A percentile compares a stretch with the other conserved stretches of the same genome.
Evolutionary conservation across 345 rosid species (phyloP).

Genomic region (Alliaria petiolata): DNA sequence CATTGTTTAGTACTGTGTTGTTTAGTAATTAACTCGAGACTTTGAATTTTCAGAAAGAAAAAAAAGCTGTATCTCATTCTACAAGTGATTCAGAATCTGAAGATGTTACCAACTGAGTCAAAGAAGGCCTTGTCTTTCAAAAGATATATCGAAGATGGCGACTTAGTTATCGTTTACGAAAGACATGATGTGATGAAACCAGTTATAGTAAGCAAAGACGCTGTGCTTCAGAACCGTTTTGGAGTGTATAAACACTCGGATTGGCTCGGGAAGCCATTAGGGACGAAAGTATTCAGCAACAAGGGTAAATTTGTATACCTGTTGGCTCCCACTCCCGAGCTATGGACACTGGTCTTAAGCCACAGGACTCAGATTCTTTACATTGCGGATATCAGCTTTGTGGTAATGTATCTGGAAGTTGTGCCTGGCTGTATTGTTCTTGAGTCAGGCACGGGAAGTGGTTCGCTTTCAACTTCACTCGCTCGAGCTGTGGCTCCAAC

Average conservation of each 20-base stretch:
- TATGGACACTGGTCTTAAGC: conserved; percentile 91
- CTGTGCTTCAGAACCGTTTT: conserved; percentile 81
- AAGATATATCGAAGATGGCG: conserved; percentile 58
- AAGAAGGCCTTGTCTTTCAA: conserved; percentile 53
- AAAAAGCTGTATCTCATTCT: conserved; percentile 42
- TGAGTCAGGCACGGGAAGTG: conserved; percentile 95
- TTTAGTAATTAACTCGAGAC: background rate
- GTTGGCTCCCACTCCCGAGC: conserved; percentile 84
- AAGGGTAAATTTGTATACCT: conserved; percentile 81
- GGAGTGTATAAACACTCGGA: conserved; percentile 80
- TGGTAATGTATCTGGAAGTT: conserved; percentile 72
- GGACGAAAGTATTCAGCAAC: conserved; percentile 84
- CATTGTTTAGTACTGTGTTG: background rate
- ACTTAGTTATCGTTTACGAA: conserved; percentile 78
- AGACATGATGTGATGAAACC: conserved; percentile 87
- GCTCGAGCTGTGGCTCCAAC: conserved; percentile 88
- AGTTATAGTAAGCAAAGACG: conserved; percentile 49
- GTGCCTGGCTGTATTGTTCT: conserved; percentile 91
- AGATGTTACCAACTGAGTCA: conserved; percentile 60
- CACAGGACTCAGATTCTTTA: conserved; percentile 97
- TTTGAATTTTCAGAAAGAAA: background rate
- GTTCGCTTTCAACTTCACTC: conserved; percentile 82
- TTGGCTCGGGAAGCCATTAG: conserved; percentile 94
- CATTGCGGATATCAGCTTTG: conserved; percentile 84
- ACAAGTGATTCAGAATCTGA: conserved; percentile 51